Evolutionary conservation across 2,329 filamentous ascomycete species (phyloP).

Genomic region (Blumeria graminis): DNA sequence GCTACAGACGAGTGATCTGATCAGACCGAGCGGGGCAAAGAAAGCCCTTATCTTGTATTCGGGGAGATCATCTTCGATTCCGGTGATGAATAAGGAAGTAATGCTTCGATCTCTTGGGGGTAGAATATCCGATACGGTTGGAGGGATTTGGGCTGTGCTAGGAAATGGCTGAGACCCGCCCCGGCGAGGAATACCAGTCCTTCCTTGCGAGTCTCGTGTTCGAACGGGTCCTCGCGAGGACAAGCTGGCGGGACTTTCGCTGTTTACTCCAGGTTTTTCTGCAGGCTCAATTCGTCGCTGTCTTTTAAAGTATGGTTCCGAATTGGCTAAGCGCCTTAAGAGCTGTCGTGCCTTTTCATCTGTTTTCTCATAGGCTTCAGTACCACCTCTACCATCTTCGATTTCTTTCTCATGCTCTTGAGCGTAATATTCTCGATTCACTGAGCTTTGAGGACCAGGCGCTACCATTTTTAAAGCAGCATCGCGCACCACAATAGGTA

Average conservation of each 20-base stretch:
- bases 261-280: slow-evolving; percentile 14
- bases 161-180: slow-evolving; percentile 34
- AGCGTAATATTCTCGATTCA: slow-evolving; percentile 93
- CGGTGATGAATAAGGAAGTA: slow-evolving; percentile 83
- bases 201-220: slow-evolving; percentile 39
- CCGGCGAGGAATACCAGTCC: slow-evolving; percentile 16
- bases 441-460: slow-evolving; percentile 69
- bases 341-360: slow-evolving; percentile 91
- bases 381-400: slow-evolving; percentile 63
- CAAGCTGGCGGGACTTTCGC: slow-evolving; percentile 7
- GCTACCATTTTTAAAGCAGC: slow-evolving; percentile 95
- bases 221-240: slow-evolving; percentile 42
- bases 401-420: slow-evolving; percentile 93
- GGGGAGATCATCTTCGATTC: slow-evolving; percentile 84
- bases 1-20: slow-evolving; percentile 82
- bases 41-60: slow-evolving; percentile 79
- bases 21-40: slow-evolving; percentile 70
- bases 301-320: slow-evolving; percentile 87
- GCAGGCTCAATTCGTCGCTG: slow-evolving; percentile 47
- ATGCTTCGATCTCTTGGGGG: slow-evolving; percentile 69
- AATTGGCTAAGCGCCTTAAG: slow-evolving; percentile 60
- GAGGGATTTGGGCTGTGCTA: slow-evolving; percentile 47
- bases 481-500: slow-evolving; percentile 86
- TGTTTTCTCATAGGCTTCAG: slow-evolving; percentile 87
- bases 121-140: slow-evolving; percentile 60